Evolutionary conservation across 1,139 yeast species (phyloP), one percentile per base, ranked within the genome.

Genomic region (Debaryomyces sp.): DNA sequence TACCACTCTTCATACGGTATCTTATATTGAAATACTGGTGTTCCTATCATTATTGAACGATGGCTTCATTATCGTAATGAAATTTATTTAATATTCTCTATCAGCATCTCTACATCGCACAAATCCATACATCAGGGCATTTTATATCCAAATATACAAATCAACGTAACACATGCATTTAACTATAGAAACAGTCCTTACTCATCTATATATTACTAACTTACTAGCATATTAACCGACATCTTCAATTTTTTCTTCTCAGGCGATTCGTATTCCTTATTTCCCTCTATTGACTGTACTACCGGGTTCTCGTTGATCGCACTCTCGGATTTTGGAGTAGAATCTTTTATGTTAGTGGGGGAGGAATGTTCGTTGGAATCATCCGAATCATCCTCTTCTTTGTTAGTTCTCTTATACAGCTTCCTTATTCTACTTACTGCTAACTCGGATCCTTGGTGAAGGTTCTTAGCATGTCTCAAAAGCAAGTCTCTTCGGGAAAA

Each of bases 401-500:
- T 41, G 9, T 37, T 30, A 23, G n/a, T 56, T 18, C 68, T 57
- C 47, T 66, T 68, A 51, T 67, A 67, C 64, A 66, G 70, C 56
- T 74, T 75, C 46, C 81, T 62, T 46, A 76, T 71, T 47, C 81
- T 64, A 50, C 71, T 68, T n/a, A 76, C 77, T 5, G 80, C 78
- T 54, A 67, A 54, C 57, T 76, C 70, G 53, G 83, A 81, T 7
- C 85, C 85, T 21, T 96, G 85, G 63, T 94, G 99, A 32, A 94
- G 78, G 63, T 94, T 94, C 66, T 91, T 97, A 57, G 95, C 96
- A 70, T 94, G 99, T 50, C 99, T 79, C 49, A 94, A 75, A 27
- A 94, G 85, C 62, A 94, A 79, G 66, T 94, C 99, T 52, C 98
- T 69, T 55, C 99, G 76, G 8, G 97, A 96, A 71, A 94, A 94